Conservation (phyloP, 805 yeast species). For the Barnettozyma populi region DNA sequence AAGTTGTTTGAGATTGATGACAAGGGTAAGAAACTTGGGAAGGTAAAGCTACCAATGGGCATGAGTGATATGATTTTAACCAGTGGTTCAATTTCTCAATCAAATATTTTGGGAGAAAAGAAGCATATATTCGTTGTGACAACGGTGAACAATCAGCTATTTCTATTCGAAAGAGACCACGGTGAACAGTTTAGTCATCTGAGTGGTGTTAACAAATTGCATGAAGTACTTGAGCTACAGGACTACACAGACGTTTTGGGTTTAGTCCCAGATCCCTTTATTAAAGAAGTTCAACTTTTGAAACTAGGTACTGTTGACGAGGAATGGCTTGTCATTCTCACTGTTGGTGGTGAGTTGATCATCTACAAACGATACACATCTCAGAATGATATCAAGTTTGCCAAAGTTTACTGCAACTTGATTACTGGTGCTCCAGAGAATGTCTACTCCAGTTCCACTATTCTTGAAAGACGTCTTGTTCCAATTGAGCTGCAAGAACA, state of each 20-base stretch:
- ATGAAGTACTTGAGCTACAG: slow-evolving; percentile 34
- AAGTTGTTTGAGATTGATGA: slow-evolving; percentile 45
- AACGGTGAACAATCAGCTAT: slow-evolving; percentile 71
- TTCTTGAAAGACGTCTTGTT: slow-evolving; percentile 60
- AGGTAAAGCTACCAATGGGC: slow-evolving; percentile 31
- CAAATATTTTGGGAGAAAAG: slow-evolving; percentile 34
- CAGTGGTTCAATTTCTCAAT: slow-evolving; percentile 58
- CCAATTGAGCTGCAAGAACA: slow-evolving; percentile 54
- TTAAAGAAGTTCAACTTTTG: slow-evolving; percentile 61
- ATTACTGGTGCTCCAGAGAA: slow-evolving; percentile 79
- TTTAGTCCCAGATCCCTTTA: slow-evolving; percentile 62
- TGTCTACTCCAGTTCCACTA: slow-evolving; percentile 56
- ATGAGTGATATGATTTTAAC: slow-evolving; percentile 52
- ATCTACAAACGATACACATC: slow-evolving; percentile 56
- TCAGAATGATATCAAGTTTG: slow-evolving; percentile 35
- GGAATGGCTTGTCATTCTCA: slow-evolving; percentile 64
- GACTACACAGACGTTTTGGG: slow-evolving; percentile 29
- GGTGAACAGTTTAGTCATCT: slow-evolving; percentile 35
- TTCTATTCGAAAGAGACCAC: slow-evolving; percentile 53
- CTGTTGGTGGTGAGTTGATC: slow-evolving; percentile 76
- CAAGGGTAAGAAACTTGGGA: slow-evolving; percentile 30
- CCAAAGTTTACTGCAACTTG: slow-evolving; percentile 36
- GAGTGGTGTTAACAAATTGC: slow-evolving; percentile 31
- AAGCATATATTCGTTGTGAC: slow-evolving; percentile 53
- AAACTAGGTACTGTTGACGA: slow-evolving; percentile 62